Percentiles rank a stretch among this genome's conserved stretches.
These are phyloP conservation scores for Apostasia ramifera DNA, from an alignment of 106 monocot genomes.

Conservation along the genomic window DNA sequence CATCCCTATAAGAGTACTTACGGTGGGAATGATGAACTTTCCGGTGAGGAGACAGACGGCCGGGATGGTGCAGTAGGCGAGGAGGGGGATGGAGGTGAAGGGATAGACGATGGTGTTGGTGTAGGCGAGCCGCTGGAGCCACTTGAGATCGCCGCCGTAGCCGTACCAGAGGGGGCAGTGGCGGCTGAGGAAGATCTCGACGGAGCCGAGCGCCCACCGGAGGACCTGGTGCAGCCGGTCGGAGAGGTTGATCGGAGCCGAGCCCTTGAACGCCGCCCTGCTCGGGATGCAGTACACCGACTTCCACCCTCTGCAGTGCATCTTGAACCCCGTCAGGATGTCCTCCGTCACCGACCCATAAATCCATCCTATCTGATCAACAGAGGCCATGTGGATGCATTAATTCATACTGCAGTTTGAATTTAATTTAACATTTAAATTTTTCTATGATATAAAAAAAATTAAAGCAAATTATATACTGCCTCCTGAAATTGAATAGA, in stretches of 20 bases:
- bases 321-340: slow-evolving; percentile 94
- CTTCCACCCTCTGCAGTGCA: slow-evolving; percentile 95
- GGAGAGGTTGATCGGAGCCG: slow-evolving; percentile 88
- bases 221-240: slow-evolving; percentile 87
- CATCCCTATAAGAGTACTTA: slow-evolving; percentile 15
- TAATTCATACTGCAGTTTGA: not conserved
- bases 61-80: slow-evolving; percentile 88
- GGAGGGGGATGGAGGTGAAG: slow-evolving; percentile 82
- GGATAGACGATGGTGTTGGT: slow-evolving; percentile 95
- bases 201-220: slow-evolving; percentile 91
- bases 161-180: slow-evolving; percentile 96
- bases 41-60: slow-evolving; percentile 93
- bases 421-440: not conserved
- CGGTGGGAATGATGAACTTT: slow-evolving; percentile 94
- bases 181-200: slow-evolving; percentile 92
- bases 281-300: slow-evolving; percentile 79
- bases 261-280: slow-evolving; percentile 85
- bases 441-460: too few species aligned
- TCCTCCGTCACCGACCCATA: slow-evolving; percentile 93
- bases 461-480: not conserved
- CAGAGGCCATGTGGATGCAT: not conserved
- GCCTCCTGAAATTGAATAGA: not conserved
- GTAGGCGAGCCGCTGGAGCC: slow-evolving; percentile 82
- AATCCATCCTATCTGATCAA: slow-evolving; percentile 84
- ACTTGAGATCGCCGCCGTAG: slow-evolving; percentile 78